Evolutionary conservation across 169 alveolate genomes (phyloP), one percentile per base, ranked within the genome.

Genomic region (Plasmodium gonderi): DNA sequence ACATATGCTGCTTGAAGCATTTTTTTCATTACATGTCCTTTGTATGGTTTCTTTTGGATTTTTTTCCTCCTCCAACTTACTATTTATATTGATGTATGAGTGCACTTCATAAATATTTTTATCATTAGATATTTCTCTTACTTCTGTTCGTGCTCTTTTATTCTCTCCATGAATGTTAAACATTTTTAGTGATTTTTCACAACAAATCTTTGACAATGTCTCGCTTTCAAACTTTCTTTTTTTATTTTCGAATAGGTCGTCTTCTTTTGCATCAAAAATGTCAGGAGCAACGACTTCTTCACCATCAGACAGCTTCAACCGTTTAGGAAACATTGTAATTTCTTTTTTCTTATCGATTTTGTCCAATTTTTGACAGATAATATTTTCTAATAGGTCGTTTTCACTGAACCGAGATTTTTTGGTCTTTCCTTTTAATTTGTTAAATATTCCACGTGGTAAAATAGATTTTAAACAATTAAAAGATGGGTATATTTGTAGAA

Each of bases 401-500:
- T 76, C 40, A 20, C 26, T 36, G 47, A 8, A 75, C 26, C 93
- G 93, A 20, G 31, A 51, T 38, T 87, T 87, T 78, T 87, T 87
- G 31, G 69, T 26, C 20, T 51, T 54, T 38, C 69, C 38, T 77
- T 87, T 60, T 76, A 87, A 76, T 76, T 74, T 87, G 17, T 87
- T 77, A 64, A 31, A 87, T 33, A 76, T 40, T 12, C 17, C 23
- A 12, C 11, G 44, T n/a, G 93, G 69, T 9, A 68, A 40, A 51
- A 87, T 74, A 49, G 47, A 17, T 60, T 75, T 87, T 54, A 87
- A 79, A 31, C 93, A 87, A 38, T 38, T 51, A 51, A 87, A 42
- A 29, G 87, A 54, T 1, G 93, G 93, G 33, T 87, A 87, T 3
- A 87, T 65, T 42, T 76, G 74, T 23, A 87, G 65, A 23, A n/a